Conservation (phyloP, 495 filamentous ascomycete species). For the Aspergillus steynii region DNA sequence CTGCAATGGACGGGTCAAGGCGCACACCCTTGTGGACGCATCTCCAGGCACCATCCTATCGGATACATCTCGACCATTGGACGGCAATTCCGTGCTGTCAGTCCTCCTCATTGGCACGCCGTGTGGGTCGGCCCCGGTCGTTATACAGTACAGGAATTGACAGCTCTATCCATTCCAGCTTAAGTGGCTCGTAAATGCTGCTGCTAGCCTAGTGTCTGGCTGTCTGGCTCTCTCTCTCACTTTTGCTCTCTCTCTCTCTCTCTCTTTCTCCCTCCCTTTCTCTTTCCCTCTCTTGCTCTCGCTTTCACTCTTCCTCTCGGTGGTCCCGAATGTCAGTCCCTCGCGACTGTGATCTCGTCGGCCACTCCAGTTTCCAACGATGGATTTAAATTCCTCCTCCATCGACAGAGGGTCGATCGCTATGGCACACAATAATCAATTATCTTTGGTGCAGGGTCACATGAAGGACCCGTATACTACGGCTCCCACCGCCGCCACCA, state of each 20-base stretch:
- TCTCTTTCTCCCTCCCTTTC: background rate
- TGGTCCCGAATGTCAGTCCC: background rate
- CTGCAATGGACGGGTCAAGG: background rate
- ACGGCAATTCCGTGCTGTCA: background rate
- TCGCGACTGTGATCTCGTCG: conserved; percentile 4
- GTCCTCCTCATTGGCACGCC: conserved; percentile 2
- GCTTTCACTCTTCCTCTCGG: background rate
- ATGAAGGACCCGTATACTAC: background rate
- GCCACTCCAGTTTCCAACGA: conserved; percentile 7
- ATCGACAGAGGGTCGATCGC: background rate
- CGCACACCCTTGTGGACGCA: background rate
- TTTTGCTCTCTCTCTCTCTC: conserved; percentile 6
- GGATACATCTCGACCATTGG: conserved; percentile 6
- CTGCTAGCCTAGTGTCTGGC: background rate
- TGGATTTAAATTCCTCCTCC: conserved; percentile 11
- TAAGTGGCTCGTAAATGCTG: conserved; percentile 10
- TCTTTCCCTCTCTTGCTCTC: background rate
- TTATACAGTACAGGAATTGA: conserved; percentile 18
- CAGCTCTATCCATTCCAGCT: conserved; percentile 15
- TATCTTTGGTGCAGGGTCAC: background rate
- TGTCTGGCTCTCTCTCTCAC: conserved; percentile 3
- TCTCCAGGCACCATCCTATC: background rate
- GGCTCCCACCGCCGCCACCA: background rate
- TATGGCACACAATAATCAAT: background rate
- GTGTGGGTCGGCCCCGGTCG: background rate